These are phyloP conservation scores for Pseudozyma flocculosa DNA, from an alignment of 1,284 basidiomycete species.

Conservation along the genomic window DNA sequence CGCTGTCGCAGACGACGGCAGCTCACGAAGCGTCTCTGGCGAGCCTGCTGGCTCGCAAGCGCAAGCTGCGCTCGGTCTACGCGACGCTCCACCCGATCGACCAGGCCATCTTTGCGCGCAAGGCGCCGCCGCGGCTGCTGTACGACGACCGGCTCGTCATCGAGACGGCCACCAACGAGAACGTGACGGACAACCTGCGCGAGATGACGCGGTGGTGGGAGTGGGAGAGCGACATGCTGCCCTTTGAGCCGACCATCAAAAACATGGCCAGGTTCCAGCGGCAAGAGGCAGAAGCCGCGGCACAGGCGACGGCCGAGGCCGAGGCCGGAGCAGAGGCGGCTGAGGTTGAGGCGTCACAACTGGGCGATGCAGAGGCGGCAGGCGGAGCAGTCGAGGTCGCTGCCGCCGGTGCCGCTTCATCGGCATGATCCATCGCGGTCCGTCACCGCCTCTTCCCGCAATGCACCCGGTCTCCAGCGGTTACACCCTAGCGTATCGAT, in stretches of 20 bases:
- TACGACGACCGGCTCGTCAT: slow-evolving; percentile 30
- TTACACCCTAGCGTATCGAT: too few species aligned
- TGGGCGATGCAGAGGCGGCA: too few species aligned
- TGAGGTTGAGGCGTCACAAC: too few species aligned
- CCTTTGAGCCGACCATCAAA: slow-evolving; percentile 34
- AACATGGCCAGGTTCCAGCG: slow-evolving; percentile 7
- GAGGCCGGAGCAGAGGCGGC: too few species aligned
- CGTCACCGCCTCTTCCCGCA: too few species aligned
- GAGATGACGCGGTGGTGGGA: slow-evolving; percentile 42
- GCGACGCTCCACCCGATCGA: slow-evolving; percentile 31
- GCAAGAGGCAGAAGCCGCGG: too few species aligned
- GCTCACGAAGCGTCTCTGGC: slow-evolving; percentile 29
- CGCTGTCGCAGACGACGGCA: slow-evolving; percentile 13
- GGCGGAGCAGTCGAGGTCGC: too few species aligned
- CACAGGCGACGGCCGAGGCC: too few species aligned
- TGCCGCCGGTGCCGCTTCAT: too few species aligned
- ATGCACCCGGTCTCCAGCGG: too few species aligned
- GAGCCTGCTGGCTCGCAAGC: slow-evolving; percentile 31
- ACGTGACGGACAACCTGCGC: slow-evolving; percentile 28
- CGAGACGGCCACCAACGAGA: slow-evolving; percentile 28
- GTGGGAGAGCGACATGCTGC: slow-evolving; percentile 32
- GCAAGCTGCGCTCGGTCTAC: slow-evolving; percentile 33
- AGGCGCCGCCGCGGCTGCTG: slow-evolving; percentile 22
- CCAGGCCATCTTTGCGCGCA: slow-evolving; percentile 35
- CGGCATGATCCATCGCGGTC: too few species aligned